phyloP scores from a whole-genome alignment of 1,139 yeast species.

The Saccharomycopsis hybrid region DNA sequence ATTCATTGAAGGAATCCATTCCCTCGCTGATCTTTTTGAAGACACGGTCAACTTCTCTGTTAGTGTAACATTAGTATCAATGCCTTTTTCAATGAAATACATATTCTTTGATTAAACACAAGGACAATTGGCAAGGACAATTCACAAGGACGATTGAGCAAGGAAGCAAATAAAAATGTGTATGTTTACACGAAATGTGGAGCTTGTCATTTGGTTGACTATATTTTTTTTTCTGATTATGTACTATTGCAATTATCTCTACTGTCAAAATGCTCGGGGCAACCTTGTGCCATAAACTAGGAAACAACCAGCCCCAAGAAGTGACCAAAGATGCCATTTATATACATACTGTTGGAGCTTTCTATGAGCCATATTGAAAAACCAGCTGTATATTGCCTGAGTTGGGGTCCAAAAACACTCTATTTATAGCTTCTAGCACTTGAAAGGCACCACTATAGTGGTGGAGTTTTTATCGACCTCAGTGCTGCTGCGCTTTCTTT shows the following conservation, averaged over 20 bases:
- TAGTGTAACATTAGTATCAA: not conserved
- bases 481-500: slow-evolving; percentile 1
- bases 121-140: too few relatives aligned
- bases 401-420: not conserved
- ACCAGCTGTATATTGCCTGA: slow-evolving; percentile 2
- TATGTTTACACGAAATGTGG: not conserved
- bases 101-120: too few relatives aligned
- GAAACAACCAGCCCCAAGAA: too few relatives aligned
- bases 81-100: too few relatives aligned
- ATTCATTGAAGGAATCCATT: slow-evolving; percentile 57
- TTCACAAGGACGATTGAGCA: too few relatives aligned
- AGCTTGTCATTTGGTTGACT: not conserved
- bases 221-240: too few relatives aligned
- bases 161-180: too few relatives aligned
- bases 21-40: slow-evolving; percentile 78
- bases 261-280: too few relatives aligned
- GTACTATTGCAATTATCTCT: too few relatives aligned
- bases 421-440: not conserved
- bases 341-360: slow-evolving; percentile 52
- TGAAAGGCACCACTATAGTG: not conserved
- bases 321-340: too few relatives aligned
- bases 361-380: slow-evolving; percentile 50
- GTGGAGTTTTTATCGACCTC: not conserved
- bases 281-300: too few relatives aligned
- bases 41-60: slow-evolving; percentile 63